phyloP scores from a whole-genome alignment of 257 asterid genomes.

The Salvia rosmarinus region DNA sequence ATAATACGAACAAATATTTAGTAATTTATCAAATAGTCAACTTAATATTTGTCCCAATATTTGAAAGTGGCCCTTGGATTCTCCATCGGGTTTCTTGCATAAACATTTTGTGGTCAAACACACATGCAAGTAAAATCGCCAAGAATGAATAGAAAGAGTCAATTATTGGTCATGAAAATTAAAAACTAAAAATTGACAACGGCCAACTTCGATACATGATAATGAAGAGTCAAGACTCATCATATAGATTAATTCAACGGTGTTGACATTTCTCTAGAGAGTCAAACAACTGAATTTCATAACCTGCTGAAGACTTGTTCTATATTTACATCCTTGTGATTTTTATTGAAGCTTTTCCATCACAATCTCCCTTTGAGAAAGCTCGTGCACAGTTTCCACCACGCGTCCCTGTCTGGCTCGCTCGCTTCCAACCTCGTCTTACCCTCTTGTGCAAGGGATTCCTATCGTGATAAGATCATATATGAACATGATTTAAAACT shows the following conservation, averaged over 20 bases:
- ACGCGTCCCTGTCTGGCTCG: constrained; percentile 73
- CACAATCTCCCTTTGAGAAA: constrained; percentile 85
- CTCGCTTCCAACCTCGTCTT: constrained; percentile 51
- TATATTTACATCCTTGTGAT: constrained; percentile 43
- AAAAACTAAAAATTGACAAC: background rate
- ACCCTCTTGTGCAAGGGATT: constrained; percentile 56
- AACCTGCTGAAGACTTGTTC: too few species aligned
- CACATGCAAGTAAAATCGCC: background rate
- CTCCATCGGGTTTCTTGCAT: constrained; percentile 17
- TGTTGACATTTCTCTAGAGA: background rate
- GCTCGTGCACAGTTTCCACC: constrained; percentile 75
- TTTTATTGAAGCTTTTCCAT: constrained; percentile 18
- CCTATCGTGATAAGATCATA: constrained; percentile 39
- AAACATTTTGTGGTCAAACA: background rate
- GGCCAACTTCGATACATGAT: background rate
- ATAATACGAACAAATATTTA: background rate
- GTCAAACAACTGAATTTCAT: constrained; percentile 15
- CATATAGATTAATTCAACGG: background rate
- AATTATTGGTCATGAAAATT: background rate
- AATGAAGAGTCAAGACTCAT: background rate
- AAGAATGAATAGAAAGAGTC: background rate
- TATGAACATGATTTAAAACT: background rate
- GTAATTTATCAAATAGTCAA: background rate
- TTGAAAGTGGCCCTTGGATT: constrained; percentile 5
- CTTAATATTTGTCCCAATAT: background rate